phyloP scores from a whole-genome alignment of 2,329 filamentous ascomycete genomes.

The Aspergillus fumigatus region DNA sequence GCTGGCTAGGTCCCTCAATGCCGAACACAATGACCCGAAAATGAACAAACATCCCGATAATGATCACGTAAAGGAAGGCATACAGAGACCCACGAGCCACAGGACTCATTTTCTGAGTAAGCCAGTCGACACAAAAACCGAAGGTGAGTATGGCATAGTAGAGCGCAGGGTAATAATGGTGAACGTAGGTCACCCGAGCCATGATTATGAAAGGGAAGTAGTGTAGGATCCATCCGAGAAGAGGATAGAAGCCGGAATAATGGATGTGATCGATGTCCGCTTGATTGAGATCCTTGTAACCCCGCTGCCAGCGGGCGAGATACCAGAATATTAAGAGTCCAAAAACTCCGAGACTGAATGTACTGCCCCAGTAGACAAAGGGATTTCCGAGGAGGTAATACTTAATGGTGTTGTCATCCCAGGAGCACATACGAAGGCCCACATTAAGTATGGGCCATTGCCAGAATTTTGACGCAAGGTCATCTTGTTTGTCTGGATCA shows the following conservation, averaged over 20 bases:
- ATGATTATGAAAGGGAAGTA: slow-evolving; percentile 95
- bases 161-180: slow-evolving; percentile 97
- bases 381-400: slow-evolving; percentile 99
- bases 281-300: slow-evolving; percentile 75
- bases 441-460: slow-evolving; percentile 97
- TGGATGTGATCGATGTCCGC: slow-evolving; percentile 89
- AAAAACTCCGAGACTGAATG: slow-evolving; percentile 69
- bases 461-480: slow-evolving; percentile 94
- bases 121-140: slow-evolving; percentile 86
- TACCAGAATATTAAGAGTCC: slow-evolving; percentile 75
- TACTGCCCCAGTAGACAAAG: slow-evolving; percentile 91
- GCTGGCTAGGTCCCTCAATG: slow-evolving; percentile 77
- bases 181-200: slow-evolving; percentile 98
- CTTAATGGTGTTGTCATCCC: slow-evolving; percentile 93
- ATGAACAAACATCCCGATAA: slow-evolving; percentile 78
- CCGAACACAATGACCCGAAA: slow-evolving; percentile 96
- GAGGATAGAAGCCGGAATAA: slow-evolving; percentile 85
- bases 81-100: slow-evolving; percentile 66
- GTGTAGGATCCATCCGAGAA: slow-evolving; percentile 92
- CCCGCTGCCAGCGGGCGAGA: slow-evolving; percentile 89
- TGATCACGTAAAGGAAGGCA: slow-evolving; percentile 63
- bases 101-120: slow-evolving; percentile 62
- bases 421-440: slow-evolving; percentile 96
- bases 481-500: slow-evolving; percentile 97
- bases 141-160: slow-evolving; percentile 93